Base-by-base conservation (phyloP, 495 filamentous ascomycete species). In the Penicillium lagena region DNA sequence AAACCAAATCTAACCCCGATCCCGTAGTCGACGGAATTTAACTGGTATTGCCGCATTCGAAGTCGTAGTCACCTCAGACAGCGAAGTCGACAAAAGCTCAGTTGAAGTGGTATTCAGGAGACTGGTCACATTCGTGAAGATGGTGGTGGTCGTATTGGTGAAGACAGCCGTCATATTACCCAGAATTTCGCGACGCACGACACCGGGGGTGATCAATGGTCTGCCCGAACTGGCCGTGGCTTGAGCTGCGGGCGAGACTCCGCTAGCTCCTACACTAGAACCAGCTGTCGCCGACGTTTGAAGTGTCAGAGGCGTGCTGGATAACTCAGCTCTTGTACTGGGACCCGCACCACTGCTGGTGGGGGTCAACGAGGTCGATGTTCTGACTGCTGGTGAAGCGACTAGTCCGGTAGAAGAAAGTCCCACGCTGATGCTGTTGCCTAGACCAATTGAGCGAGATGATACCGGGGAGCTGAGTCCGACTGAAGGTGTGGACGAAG, bases 161-260 rank as follows among this genome's bases (percentile, higher is more conserved):
- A 56, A 56, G 7, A 36, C 39, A n/a, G 43, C 40, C 11, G 50
- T 46, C 17, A 43, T 39, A 43, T 56, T 56, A 32, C 40, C 35
- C 37, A 49, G 9, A 31, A 50, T 2, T 7, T 32, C 27, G 12
- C 50, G 43, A 15, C 43, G 43, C 43, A 54, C 34, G 27, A 56
- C 42, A 53, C 47, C 50, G 14, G 50, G 50, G 12, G 45, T 30
- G n/a, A 30, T 31, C 11, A 27, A 28, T 44, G 42, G 32, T 6
- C 22, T 22, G 17, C 43, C 15, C 17, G 43, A 9, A 12, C 11
- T 33, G 13, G 17, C 8, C 9, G 13, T 13, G 14, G 17, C 12
- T 0, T n/a, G 7, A 38, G 32, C 32, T 7, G 7, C 9, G 32
- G 32, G 7, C 4, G 7, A 11, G 9, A 1, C 4, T 11, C 6